A percentile compares a stretch with the other conserved stretches of the same genome.
Conservation (phyloP, 2,329 filamentous ascomycete species). For the Huntiella moniliformis region DNA sequence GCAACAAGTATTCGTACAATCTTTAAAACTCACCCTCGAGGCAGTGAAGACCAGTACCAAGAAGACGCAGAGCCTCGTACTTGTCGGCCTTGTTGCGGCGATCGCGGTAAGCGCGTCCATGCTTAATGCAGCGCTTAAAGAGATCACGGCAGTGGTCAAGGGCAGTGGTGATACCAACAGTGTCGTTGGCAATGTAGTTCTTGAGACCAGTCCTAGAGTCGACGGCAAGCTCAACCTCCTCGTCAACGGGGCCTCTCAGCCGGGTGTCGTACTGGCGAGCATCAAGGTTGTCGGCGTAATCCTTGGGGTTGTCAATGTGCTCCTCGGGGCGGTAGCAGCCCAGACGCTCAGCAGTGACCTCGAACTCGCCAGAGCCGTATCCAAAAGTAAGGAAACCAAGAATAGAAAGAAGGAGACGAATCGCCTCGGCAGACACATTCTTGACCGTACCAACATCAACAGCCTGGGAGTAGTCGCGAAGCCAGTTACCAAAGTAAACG, state of each 20-base stretch:
- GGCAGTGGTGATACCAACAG: conserved; percentile 60
- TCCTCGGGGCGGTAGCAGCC: conserved; percentile 66
- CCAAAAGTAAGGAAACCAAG: conserved; percentile 79
- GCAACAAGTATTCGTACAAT: background rate
- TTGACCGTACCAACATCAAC: conserved; percentile 88
- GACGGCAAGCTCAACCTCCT: conserved; percentile 57
- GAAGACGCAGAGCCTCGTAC: conserved; percentile 66
- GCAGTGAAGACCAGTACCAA: conserved; percentile 80
- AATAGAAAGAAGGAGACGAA: conserved; percentile 73
- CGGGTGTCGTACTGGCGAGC: conserved; percentile 64
- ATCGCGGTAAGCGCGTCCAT: conserved; percentile 51
- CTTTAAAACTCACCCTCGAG: conserved; percentile 41
- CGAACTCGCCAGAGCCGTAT: conserved; percentile 72
- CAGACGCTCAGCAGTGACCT: conserved; percentile 62
- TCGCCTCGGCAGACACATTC: conserved; percentile 74
- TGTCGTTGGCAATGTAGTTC: conserved; percentile 85
- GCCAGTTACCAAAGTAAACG: conserved; percentile 94
- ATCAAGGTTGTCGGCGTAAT: conserved; percentile 80
- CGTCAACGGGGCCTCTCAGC: conserved; percentile 66
- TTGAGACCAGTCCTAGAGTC: conserved; percentile 65
- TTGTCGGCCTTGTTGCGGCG: conserved; percentile 49
- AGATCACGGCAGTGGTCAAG: conserved; percentile 57
- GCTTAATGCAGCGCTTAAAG: conserved; percentile 54
- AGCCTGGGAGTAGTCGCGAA: conserved; percentile 81
- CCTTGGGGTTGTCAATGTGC: conserved; percentile 59